Evolutionary conservation across 257 asterid species (phyloP).

Genomic region (Ajuga chamaepitys): DNA sequence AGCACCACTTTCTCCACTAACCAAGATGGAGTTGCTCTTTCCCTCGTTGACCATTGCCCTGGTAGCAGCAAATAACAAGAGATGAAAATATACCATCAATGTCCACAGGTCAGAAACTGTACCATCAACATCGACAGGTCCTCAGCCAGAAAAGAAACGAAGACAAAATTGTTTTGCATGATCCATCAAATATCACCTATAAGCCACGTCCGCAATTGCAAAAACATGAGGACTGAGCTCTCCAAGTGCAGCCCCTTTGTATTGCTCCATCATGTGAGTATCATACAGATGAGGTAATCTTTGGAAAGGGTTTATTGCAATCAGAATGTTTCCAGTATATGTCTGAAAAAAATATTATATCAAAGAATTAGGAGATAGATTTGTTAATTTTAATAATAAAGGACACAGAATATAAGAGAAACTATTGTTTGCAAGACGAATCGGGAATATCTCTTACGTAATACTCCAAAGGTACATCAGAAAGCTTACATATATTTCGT

Average conservation of each 20-base stretch:
- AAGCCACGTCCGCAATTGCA: slow-evolving; percentile 96
- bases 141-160: background rate
- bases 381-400: background rate
- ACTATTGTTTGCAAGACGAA: background rate
- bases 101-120: too few relatives aligned
- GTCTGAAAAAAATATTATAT: slow-evolving; percentile 49
- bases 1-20: slow-evolving; percentile 99
- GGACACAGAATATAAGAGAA: background rate
- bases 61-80: slow-evolving; percentile 22
- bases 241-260: slow-evolving; percentile 96
- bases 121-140: slow-evolving; percentile 1
- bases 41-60: slow-evolving; percentile 97
- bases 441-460: background rate
- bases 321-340: slow-evolving; percentile 94
- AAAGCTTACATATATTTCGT: slow-evolving; percentile 86
- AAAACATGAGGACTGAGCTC: slow-evolving; percentile 99
- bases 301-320: slow-evolving; percentile 97
- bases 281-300: slow-evolving; percentile 96
- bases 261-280: slow-evolving; percentile 99
- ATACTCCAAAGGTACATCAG: slow-evolving; percentile 4
- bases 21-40: slow-evolving; percentile 95
- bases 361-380: background rate
- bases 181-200: slow-evolving; percentile 42
- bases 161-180: slow-evolving; percentile 2
- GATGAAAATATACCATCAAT: background rate